Evolutionary conservation across 352 stramenopile species (phyloP).

Genomic region (Pythium pyrilobum): DNA sequence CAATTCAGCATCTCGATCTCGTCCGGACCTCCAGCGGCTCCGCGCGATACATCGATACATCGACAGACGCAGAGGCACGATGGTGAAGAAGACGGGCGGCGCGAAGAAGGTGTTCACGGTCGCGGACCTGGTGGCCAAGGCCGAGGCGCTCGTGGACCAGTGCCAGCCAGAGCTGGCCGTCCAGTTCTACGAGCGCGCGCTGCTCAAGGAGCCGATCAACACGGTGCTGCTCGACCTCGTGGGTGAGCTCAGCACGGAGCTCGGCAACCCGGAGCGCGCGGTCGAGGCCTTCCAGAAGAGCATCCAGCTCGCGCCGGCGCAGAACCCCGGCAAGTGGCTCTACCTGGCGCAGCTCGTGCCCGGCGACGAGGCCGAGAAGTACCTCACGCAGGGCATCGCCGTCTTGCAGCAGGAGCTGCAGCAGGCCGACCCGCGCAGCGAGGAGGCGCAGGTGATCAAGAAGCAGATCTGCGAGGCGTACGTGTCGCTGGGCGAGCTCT

Average conservation of each 20-base stretch:
- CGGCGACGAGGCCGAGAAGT: slow-evolving; percentile 68
- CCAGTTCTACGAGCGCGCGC: slow-evolving; percentile 80
- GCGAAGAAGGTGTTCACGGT: slow-evolving; percentile 40
- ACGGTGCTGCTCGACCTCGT: slow-evolving; percentile 67
- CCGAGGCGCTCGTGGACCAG: slow-evolving; percentile 77
- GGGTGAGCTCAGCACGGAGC: slow-evolving; percentile 76
- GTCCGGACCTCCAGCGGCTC: neutral
- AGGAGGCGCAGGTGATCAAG: slow-evolving; percentile 59
- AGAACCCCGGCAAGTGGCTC: slow-evolving; percentile 83
- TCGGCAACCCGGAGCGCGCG: slow-evolving; percentile 76
- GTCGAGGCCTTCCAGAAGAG: slow-evolving; percentile 67
- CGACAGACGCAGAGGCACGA: neutral
- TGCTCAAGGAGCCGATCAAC: slow-evolving; percentile 65
- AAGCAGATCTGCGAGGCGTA: slow-evolving; percentile 93
- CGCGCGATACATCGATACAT: neutral
- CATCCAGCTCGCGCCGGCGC: slow-evolving; percentile 50
- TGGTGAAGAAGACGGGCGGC: slow-evolving; percentile 25
- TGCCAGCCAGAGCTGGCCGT: slow-evolving; percentile 80
- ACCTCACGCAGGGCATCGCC: slow-evolving; percentile 62
- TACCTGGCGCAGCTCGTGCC: slow-evolving; percentile 77
- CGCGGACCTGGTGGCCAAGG: slow-evolving; percentile 75
- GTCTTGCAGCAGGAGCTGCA: slow-evolving; percentile 60
- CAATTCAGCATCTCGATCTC: neutral
- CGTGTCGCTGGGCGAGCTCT: slow-evolving; percentile 95
- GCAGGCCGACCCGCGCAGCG: slow-evolving; percentile 28